Percentiles rank a stretch among this genome's conserved stretches.
phyloP scores from a whole-genome alignment of 2,329 filamentous ascomycete species.

The Ophiostoma montium region DNA sequence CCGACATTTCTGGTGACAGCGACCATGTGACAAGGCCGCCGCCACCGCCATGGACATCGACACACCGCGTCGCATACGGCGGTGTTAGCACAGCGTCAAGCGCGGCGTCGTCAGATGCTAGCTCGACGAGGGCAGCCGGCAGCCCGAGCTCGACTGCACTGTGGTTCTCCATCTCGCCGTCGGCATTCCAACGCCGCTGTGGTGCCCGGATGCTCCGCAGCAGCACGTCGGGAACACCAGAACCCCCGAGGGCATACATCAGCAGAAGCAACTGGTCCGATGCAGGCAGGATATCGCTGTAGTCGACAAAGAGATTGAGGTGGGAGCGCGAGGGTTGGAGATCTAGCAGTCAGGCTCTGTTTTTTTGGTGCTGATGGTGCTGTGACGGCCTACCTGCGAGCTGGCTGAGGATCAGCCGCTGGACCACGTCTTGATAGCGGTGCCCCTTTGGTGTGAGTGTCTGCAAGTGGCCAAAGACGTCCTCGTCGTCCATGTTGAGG shows the following conservation, averaged over 20 bases:
- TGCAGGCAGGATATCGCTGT: conserved; percentile 16
- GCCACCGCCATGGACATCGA: neutral
- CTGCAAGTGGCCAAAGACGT: conserved; percentile 18
- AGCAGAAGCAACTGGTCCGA: conserved; percentile 17
- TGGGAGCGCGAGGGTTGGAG: neutral
- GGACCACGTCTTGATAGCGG: conserved; percentile 14
- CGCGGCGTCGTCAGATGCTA: neutral
- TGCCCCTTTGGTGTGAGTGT: conserved; percentile 12
- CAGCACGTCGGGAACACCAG: conserved; percentile 14
- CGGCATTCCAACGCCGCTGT: conserved; percentile 16
- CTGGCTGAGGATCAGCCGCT: conserved; percentile 14
- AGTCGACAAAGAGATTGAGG: conserved; percentile 16
- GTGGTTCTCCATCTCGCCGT: conserved; percentile 17
- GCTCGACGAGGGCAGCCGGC: neutral
- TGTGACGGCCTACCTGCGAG: neutral
- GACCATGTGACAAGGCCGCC: neutral
- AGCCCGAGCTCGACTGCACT: conserved; percentile 16
- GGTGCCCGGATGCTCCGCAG: conserved; percentile 14
- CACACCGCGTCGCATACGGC: neutral
- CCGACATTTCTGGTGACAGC: neutral
- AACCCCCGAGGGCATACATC: conserved; percentile 13
- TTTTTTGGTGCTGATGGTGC: neutral
- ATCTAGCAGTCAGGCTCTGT: neutral
- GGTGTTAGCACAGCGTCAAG: neutral
- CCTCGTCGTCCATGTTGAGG: conserved; percentile 21